Percentiles rank a stretch among this genome's conserved stretches.
phyloP scores from a whole-genome alignment of 2,329 filamentous ascomycete genomes.

The Alternaria arborescens region DNA sequence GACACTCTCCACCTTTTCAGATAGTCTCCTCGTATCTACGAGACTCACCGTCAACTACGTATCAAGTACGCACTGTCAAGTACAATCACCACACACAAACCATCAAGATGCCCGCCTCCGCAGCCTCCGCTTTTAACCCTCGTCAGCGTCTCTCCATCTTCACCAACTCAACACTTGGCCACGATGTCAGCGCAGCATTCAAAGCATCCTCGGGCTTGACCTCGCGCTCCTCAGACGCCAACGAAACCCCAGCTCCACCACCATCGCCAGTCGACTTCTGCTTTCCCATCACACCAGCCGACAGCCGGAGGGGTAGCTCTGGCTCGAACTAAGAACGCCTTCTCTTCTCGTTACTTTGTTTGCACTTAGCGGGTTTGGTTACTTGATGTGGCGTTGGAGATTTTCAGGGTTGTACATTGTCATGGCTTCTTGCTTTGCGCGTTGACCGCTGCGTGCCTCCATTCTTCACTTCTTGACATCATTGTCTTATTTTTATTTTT shows the following conservation, averaged over 20 bases:
- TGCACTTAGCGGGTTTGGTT: slow-evolving; percentile 41
- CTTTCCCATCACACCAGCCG: slow-evolving; percentile 45
- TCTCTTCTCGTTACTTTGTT: slow-evolving; percentile 27
- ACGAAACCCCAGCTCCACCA: slow-evolving; percentile 53
- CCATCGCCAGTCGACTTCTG: slow-evolving; percentile 54
- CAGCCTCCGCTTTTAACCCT: slow-evolving; percentile 39
- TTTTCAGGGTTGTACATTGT: neutral
- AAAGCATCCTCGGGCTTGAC: slow-evolving; percentile 45
- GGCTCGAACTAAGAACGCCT: slow-evolving; percentile 3
- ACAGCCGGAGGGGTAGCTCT: slow-evolving; percentile 13
- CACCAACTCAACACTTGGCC: slow-evolving; percentile 52
- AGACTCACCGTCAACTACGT: neutral
- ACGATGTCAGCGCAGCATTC: slow-evolving; percentile 53
- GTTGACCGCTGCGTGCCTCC: neutral
- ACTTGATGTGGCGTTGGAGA: neutral
- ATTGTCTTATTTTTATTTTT: neutral
- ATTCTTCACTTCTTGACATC: neutral
- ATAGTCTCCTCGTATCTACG: neutral
- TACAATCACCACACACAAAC: slow-evolving; percentile 1
- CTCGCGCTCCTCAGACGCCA: slow-evolving; percentile 40
- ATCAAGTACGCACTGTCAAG: slow-evolving; percentile 6
- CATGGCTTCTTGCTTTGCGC: neutral
- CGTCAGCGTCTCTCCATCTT: slow-evolving; percentile 54
- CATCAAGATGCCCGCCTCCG: slow-evolving; percentile 41
- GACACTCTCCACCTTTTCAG: slow-evolving; percentile 10